Evolutionary conservation across 352 stramenopile genomes (phyloP).

Genomic region (Hyaloperonospora arabidopsidis): DNA sequence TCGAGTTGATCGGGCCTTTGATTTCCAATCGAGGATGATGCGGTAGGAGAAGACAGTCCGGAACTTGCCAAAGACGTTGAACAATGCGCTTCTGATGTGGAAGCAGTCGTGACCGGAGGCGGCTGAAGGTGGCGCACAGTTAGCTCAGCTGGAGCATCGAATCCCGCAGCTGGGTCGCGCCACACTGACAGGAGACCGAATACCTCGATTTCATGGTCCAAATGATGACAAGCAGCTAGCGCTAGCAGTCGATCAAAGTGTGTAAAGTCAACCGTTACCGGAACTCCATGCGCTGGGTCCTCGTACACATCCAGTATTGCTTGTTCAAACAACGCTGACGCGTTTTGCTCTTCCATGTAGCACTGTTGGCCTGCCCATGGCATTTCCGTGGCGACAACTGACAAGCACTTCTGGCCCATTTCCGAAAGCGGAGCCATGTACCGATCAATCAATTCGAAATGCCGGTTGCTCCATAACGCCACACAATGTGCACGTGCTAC

Average conservation of each 20-base stretch:
- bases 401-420: slow-evolving; percentile 68
- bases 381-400: slow-evolving; percentile 67
- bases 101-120: slow-evolving; percentile 17
- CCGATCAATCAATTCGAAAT: slow-evolving; percentile 61
- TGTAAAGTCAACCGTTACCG: slow-evolving; percentile 50
- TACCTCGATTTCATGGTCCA: slow-evolving; percentile 66
- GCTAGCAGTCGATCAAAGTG: slow-evolving; percentile 61
- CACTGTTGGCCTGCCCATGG: slow-evolving; percentile 73
- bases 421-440: slow-evolving; percentile 52
- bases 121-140: slow-evolving; percentile 22
- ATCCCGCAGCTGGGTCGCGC: slow-evolving; percentile 48
- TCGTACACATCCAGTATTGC: slow-evolving; percentile 58
- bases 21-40: slow-evolving; percentile 7
- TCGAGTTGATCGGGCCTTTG: slow-evolving; percentile 2
- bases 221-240: slow-evolving; percentile 36
- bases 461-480: slow-evolving; percentile 52
- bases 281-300: slow-evolving; percentile 25
- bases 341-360: slow-evolving; percentile 57
- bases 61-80: slow-evolving; percentile 19
- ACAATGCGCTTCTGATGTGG: slow-evolving; percentile 15
- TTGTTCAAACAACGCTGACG: slow-evolving; percentile 66
- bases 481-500: slow-evolving; percentile 46
- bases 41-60: slow-evolving; percentile 14
- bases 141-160: slow-evolving; percentile 48
- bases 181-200: slow-evolving; percentile 70